A percentile compares a stretch with the other conserved stretches of the same genome.
phyloP scores from a whole-genome alignment of 768 basidiomycete genomes.

The Gymnopilus junonius region DNA sequence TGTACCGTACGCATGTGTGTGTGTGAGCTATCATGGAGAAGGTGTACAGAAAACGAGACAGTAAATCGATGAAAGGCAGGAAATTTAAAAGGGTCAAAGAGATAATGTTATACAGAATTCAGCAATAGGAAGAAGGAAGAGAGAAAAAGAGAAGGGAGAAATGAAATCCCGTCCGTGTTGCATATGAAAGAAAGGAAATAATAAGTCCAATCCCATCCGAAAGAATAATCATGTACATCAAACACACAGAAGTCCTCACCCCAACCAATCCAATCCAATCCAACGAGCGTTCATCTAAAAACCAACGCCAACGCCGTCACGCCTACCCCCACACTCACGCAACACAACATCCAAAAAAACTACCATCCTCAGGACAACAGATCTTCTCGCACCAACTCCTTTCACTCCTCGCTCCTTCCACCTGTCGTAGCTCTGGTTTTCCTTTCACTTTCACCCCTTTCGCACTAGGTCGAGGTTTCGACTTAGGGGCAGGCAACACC shows the following conservation, averaged over 20 bases:
- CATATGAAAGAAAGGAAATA: no score
- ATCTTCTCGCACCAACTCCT: constrained; percentile 20
- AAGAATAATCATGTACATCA: no score
- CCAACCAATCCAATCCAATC: not conserved
- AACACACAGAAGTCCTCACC: no score
- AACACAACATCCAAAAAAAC: constrained; percentile 23
- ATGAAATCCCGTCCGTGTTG: no score
- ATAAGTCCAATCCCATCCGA: no score
- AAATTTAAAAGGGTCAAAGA: not conserved
- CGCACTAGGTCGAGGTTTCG: constrained; percentile 8
- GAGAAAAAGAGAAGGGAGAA: not conserved
- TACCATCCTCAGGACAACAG: constrained; percentile 16
- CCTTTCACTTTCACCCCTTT: not conserved
- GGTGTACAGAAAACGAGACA: not conserved
- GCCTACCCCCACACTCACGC: constrained; percentile 7
- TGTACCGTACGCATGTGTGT: no score
- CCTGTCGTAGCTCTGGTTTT: not conserved
- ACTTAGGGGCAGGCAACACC: constrained; percentile 24
- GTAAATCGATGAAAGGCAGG: not conserved
- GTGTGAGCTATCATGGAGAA: no score
- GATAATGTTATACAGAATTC: not conserved
- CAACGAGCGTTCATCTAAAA: not conserved
- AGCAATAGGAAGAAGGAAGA: no score
- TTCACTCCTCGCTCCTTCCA: not conserved
- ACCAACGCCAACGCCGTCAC: not conserved